Percentiles rank a stretch among this genome's conserved stretches.
These are phyloP conservation scores for Coemansia sp. DNA, from an alignment of 192 early-diverging fungal species.

Conservation along the genomic window DNA sequence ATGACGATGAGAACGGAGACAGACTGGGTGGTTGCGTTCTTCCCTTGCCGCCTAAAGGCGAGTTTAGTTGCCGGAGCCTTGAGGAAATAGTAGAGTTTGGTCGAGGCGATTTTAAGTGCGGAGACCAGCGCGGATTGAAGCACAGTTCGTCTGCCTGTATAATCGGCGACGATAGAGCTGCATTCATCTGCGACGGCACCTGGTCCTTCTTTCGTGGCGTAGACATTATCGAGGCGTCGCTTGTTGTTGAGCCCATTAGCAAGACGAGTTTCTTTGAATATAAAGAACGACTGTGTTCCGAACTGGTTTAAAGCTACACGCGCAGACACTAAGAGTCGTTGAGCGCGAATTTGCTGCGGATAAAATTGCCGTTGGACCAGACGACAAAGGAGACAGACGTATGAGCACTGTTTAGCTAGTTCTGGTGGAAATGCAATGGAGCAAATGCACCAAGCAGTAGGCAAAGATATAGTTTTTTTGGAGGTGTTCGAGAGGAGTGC, in stretches of 20 bases:
- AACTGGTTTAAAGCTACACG: background rate
- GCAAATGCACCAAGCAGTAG: conserved; percentile 9
- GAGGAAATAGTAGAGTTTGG: conserved; percentile 51
- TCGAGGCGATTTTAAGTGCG: conserved; percentile 53
- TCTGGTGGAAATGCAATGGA: background rate
- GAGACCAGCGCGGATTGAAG: conserved; percentile 60
- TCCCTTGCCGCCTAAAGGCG: conserved; percentile 12
- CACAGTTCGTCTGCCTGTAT: conserved; percentile 58
- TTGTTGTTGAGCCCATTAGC: conserved; percentile 37
- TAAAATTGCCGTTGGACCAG: background rate
- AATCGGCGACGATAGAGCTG: conserved; percentile 39
- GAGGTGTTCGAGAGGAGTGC: background rate
- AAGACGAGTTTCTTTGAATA: background rate
- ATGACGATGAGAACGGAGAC: background rate
- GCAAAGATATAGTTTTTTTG: background rate
- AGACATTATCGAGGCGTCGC: conserved; percentile 24
- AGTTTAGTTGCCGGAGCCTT: conserved; percentile 38
- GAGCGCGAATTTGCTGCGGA: conserved; percentile 6
- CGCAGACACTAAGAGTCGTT: background rate
- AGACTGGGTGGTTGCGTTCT: conserved; percentile 5
- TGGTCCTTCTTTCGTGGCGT: conserved; percentile 44
- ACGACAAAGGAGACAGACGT: background rate
- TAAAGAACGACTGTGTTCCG: background rate
- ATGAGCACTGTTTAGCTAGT: background rate
- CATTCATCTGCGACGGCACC: background rate